These are phyloP conservation scores for Neopestalotiopsis clavispora DNA, from an alignment of 2,329 filamentous ascomycete genomes.

Conservation along the genomic window DNA sequence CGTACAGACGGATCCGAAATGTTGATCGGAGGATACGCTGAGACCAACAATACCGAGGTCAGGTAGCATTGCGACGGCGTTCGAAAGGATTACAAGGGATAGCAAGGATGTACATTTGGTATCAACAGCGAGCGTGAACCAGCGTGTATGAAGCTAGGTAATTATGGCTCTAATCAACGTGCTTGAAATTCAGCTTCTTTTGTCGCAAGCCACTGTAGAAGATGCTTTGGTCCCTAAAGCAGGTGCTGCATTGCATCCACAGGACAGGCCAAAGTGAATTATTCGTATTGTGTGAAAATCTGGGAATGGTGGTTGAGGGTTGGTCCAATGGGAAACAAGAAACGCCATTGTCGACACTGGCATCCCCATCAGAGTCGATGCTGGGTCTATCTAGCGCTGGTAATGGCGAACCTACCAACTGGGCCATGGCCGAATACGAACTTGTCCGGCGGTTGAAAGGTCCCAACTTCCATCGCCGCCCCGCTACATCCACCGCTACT, in stretches of 20 bases:
- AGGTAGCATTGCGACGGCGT: slow-evolving; percentile 13
- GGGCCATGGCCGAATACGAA: not conserved
- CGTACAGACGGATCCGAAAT: slow-evolving; percentile 59
- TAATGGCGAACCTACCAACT: not conserved
- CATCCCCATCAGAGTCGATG: not conserved
- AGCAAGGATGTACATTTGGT: not conserved
- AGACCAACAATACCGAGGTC: not conserved
- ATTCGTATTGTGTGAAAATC: not conserved
- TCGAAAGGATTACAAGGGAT: not conserved
- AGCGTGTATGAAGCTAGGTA: not conserved
- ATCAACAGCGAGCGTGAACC: not conserved
- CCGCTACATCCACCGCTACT: not conserved
- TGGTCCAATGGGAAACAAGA: not conserved
- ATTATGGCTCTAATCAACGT: not conserved
- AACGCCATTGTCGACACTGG: not conserved
- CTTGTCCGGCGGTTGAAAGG: not conserved
- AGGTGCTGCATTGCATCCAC: too few species aligned
- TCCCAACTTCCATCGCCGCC: not conserved
- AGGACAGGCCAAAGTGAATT: not conserved
- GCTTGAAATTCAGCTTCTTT: too few species aligned
- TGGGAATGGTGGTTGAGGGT: not conserved
- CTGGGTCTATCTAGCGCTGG: not conserved
- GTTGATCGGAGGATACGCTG: slow-evolving; percentile 40
- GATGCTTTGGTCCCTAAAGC: too few species aligned
- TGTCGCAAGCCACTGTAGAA: too few species aligned